phyloP scores from a whole-genome alignment of 2,329 filamentous ascomycete species.

The Sporothrix luriei region DNA sequence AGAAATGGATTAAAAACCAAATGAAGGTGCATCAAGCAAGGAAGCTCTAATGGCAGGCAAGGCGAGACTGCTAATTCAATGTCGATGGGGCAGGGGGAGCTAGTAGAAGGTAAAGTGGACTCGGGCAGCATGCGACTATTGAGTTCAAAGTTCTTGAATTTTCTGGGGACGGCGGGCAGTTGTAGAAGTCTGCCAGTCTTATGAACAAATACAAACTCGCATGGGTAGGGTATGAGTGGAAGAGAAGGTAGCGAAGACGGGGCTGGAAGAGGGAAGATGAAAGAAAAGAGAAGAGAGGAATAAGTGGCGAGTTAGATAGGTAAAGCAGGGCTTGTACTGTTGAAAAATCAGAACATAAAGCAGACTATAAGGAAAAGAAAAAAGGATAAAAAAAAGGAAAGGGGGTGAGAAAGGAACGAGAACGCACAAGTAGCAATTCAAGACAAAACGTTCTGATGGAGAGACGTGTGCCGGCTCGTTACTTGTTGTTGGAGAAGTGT shows the following conservation, averaged over 20 bases:
- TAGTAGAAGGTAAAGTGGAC: conserved; percentile 47
- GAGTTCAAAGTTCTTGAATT: conserved; percentile 33
- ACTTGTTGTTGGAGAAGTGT: conserved; percentile 32
- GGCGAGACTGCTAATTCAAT: conserved; percentile 45
- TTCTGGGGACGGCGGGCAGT: conserved; percentile 48
- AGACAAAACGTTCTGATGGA: conserved; percentile 35
- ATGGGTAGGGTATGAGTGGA: conserved; percentile 14
- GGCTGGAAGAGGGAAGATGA: neutral
- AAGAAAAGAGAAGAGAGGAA: neutral
- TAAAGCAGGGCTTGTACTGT: neutral
- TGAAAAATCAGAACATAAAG: neutral
- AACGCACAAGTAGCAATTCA: conserved; percentile 32
- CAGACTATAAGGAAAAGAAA: conserved; percentile 9
- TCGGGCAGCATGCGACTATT: conserved; percentile 55
- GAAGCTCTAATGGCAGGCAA: conserved; percentile 11
- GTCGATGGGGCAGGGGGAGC: conserved; percentile 30
- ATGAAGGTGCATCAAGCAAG: conserved; percentile 16
- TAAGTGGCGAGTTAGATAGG: conserved; percentile 29
- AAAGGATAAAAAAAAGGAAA: neutral
- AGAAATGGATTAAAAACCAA: conserved; percentile 8
- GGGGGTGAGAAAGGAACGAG: neutral
- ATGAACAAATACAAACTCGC: neutral
- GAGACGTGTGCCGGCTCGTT: conserved; percentile 35
- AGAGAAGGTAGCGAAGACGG: neutral
- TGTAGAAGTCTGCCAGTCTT: conserved; percentile 41